Evolutionary conservation across 371 early-diverging fungal genomes (phyloP), one percentile per base, ranked within the genome.

Genomic region (Chytridiales sp.): DNA sequence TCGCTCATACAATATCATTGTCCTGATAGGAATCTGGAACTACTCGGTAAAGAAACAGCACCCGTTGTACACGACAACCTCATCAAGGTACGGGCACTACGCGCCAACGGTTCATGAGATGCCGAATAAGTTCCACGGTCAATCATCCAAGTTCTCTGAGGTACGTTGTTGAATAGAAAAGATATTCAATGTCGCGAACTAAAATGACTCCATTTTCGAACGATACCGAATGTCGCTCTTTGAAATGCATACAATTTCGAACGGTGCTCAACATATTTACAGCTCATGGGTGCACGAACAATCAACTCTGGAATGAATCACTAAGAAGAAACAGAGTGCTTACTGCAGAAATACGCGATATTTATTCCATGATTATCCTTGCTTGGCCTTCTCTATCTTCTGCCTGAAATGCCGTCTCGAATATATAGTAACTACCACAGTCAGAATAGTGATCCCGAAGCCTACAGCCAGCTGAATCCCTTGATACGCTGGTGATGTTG

Each of bases 391-490:
- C 17, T 59, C 47, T 59, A 29, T 64, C n/a, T n/a, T 55, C 5
- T 13, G 50, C 46, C 61, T 59, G 27, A 56, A 50, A 4, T 48
- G 59, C 3, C 42, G n/a, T n/a, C 24, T 15, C 17, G 42, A 56
- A 19, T 30, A 55, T 13, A 2, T 22, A 13, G 21, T 13, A 3
- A 53, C 17, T 4, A 13, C 31, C 4, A 52, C 53, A 4, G 66
- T 38, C 27, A 59, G 38, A 15, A 62, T 8, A 6, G 77, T 77
- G 13, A 77, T 19, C 0, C 53, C 59, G 17, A 87, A 46, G 0
- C 89, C 91, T 30, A 84, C 67, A 0, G 77, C 82, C 15, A 90
- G 64, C 61, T 88, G 84, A 24, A 84, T 72, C 6, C 71, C 67
- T 60, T 88, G 85, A 24, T 84, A 79, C 1, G 55, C 56, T 39